Base-by-base conservation (phyloP, 2,329 filamentous ascomycete genomes). In the Fusarium brevicatenulatum region DNA sequence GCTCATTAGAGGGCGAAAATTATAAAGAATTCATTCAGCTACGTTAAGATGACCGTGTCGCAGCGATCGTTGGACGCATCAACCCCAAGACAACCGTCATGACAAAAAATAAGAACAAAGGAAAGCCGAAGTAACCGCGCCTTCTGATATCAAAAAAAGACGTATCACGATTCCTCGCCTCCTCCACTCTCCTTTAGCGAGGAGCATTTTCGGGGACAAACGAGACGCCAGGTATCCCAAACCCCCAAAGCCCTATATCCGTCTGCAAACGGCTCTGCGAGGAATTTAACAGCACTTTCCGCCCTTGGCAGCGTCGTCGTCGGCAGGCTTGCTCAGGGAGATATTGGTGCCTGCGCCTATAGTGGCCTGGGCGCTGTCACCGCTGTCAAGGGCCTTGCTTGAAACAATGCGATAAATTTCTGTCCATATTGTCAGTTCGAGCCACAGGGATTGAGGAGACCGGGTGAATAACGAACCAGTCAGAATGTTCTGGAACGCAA, bases 381-480 rank as follows among this genome's bases (percentile, higher is more conserved):
- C 94, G 80, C 93, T 93, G 82, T 98, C 95, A 79, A 98, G 91
- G 46, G 95, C 94, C 89, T 98, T 98, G 90, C 93, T 96, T 64
- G 95, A 98, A 75, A 99, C 96, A 79, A 99, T 99, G 81, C 95
- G 93, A 89, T 98, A 99, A 86, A 99, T 99, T 89, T 99, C 96
- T 97, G 82, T 54, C 66, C 42, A 43, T 19, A 59, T 61, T 46
- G 62, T 76, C 54, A 74, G 70, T 43, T 58, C 58, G 47, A 43
- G 54, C 58, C 28, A 28, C 23, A 25, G 46, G 34, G 25, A 19
- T 43, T 16, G 19, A 43, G n/a, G 40, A 37, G 30, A 36, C 13
- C 32, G 44, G 36, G 32, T 62, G 23, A 58, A 55, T 28, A 23
- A 83, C 89, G 71, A 89, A 98, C 95, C 95, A 81, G 96, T 99